Evolutionary conservation across 176 grass and related monocot genomes (phyloP), one percentile per base, ranked within the genome.

Genomic region (Triticum urartu): DNA sequence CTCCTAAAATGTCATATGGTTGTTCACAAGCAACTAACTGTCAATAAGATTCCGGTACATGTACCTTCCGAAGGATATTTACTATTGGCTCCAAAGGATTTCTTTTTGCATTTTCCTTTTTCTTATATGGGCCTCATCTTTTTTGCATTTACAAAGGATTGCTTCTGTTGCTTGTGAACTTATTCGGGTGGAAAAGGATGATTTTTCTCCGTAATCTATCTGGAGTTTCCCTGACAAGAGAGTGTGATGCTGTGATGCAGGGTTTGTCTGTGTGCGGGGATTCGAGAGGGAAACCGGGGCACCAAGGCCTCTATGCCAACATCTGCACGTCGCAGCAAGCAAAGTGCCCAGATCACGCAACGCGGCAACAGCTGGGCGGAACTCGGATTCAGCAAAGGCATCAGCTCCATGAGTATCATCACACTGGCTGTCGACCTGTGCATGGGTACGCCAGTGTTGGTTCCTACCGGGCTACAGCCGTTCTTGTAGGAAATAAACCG

Each of bases 241-340:
- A 58, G 24, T 79, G 30, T n/a, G 65, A 78, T 82, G n/a, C 6
- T 47, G 43, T 47, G 84, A 61, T 90, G 75, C 81, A 98, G 97
- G 97, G 65, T 96, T 94, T 88, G 85, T 99, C 38, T 99, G 97
- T 75, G 90, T 99, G 52, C 82, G 97, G 77, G 97, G 92, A 89
- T 96, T 99, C 5, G 92, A 99, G 68, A 90, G 82, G 72, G 80
- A 83, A 54, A 86, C 83, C 30, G 89, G 92, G 84, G 85, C 90
- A 40, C 97, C 97, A 56, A 99, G 89, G 74, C 94, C 97, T 70
- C 82, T 99, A 15, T 95, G 92, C 78, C 48, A 88, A 43, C 90
- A 90, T 82, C 75, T 99, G 75, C 97, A 99, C 78, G 14, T 95
- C 67, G 81, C 89, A 67, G 91, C 93, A 72, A 89, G 89, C 80